Evolutionary conservation across 2,329 filamentous ascomycete species (phyloP).

Genomic region (Pseudogymnoascus sp.): DNA sequence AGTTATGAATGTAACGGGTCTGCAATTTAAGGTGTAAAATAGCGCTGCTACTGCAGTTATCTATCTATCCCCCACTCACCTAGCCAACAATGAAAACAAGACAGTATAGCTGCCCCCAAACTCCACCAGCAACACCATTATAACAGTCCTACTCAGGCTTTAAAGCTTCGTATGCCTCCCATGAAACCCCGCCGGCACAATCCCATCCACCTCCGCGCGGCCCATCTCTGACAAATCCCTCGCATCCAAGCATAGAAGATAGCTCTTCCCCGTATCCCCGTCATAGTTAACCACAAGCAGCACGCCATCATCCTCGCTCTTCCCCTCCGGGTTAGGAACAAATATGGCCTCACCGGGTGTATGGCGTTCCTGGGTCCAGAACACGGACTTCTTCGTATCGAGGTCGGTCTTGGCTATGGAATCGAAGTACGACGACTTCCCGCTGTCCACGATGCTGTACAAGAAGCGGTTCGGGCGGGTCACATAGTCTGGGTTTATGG

Average conservation of each 20-base stretch:
- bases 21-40: background rate
- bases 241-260: constrained; percentile 58
- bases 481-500: constrained; percentile 50
- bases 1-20: background rate
- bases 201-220: constrained; percentile 51
- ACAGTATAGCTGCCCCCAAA: background rate
- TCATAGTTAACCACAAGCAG: constrained; percentile 57
- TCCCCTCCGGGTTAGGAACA: constrained; percentile 41
- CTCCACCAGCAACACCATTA: background rate
- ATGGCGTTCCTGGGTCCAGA: constrained; percentile 52
- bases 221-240: constrained; percentile 54
- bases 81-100: background rate
- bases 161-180: constrained; percentile 37
- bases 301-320: constrained; percentile 54
- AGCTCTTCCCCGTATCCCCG: constrained; percentile 48
- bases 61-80: background rate
- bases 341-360: constrained; percentile 65
- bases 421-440: constrained; percentile 53
- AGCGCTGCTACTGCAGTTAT: background rate
- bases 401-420: constrained; percentile 58
- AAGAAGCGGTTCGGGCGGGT: constrained; percentile 48
- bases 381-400: constrained; percentile 38
- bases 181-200: constrained; percentile 58
- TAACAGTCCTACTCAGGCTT: background rate
- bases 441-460: constrained; percentile 49